These are phyloP conservation scores for Takakia lepidozioides DNA, from an alignment of 225 moss, liverwort and hornwort species.

Conservation along the genomic window DNA sequence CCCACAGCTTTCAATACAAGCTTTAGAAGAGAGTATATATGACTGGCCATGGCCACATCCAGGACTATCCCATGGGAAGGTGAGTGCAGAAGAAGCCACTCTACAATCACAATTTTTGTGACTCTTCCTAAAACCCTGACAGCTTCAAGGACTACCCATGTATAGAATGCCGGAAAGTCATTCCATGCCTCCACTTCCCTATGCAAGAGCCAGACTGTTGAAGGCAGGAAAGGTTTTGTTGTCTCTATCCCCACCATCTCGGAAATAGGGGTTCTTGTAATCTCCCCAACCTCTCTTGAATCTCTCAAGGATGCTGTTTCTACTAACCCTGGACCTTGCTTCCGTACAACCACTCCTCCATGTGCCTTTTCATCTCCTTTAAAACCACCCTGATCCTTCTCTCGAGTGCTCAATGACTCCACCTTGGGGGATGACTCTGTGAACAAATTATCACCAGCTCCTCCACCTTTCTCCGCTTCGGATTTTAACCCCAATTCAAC, in stretches of 20 bases:
- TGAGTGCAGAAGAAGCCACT: constrained; percentile 71
- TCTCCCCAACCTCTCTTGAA: too few relatives aligned
- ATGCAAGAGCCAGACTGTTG: constrained; percentile 46
- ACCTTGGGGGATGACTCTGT: neutral
- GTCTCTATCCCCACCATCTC: too few relatives aligned
- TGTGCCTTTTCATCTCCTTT: too few relatives aligned
- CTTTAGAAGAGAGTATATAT: constrained; percentile 55
- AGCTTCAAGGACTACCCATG: constrained; percentile 48
- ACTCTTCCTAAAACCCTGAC: constrained; percentile 34
- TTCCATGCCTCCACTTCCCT: constrained; percentile 63
- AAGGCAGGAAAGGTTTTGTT: too few relatives aligned
- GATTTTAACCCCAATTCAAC: constrained; percentile 22
- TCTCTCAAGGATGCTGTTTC: too few relatives aligned
- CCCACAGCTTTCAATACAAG: constrained; percentile 47
- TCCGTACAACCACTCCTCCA: too few relatives aligned
- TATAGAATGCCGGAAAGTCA: constrained; percentile 44
- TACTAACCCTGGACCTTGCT: too few relatives aligned
- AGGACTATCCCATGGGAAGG: constrained; percentile 54
- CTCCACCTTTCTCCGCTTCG: neutral
- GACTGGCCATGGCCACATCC: constrained; percentile 60
- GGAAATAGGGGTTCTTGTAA: too few relatives aligned
- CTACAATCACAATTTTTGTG: constrained; percentile 23
- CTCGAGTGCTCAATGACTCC: neutral
- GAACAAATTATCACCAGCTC: neutral
- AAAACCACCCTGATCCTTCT: too few relatives aligned